Conservation (phyloP, 768 basidiomycete genomes). For the Inosperma sp. region DNA sequence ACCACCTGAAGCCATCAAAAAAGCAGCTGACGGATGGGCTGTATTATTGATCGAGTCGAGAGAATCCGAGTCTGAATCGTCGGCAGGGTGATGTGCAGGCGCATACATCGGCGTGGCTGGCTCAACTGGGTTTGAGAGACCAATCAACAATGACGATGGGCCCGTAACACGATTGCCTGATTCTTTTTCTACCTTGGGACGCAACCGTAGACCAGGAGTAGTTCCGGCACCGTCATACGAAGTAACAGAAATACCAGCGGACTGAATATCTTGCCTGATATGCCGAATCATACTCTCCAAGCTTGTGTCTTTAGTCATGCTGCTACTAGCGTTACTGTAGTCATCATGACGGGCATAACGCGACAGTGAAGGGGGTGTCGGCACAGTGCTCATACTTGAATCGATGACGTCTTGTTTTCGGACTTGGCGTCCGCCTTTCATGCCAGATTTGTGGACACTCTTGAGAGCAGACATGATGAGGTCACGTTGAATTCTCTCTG, state of each 20-base stretch:
- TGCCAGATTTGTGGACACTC: constrained; percentile 21
- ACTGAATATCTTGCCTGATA: constrained; percentile 28
- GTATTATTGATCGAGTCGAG: constrained; percentile 54
- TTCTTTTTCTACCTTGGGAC: constrained; percentile 21
- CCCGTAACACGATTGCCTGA: too few relatives aligned
- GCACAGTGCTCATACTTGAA: constrained; percentile 64
- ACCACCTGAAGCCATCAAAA: constrained; percentile 55
- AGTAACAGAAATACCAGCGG: constrained; percentile 15
- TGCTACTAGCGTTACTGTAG: constrained; percentile 42
- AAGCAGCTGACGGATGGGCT: constrained; percentile 65
- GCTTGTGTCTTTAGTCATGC: constrained; percentile 49
- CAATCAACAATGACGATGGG: too few relatives aligned
- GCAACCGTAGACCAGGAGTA: constrained; percentile 29
- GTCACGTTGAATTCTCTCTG: constrained; percentile 60
- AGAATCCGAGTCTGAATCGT: constrained; percentile 55
- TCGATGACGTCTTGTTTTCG: constrained; percentile 30
- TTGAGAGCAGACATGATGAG: constrained; percentile 50
- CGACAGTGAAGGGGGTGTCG: constrained; percentile 67
- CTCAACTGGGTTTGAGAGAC: not conserved
- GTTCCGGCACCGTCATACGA: constrained; percentile 19
- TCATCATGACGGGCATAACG: constrained; percentile 49
- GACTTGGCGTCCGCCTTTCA: not conserved
- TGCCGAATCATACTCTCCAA: constrained; percentile 67
- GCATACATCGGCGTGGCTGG: constrained; percentile 17
- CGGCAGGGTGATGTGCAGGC: constrained; percentile 11